Percentiles rank a stretch among this genome's conserved stretches.
Evolutionary conservation across 2,329 filamentous ascomycete genomes (phyloP).

Genomic region (Phyllosticta paracitricarpa): DNA sequence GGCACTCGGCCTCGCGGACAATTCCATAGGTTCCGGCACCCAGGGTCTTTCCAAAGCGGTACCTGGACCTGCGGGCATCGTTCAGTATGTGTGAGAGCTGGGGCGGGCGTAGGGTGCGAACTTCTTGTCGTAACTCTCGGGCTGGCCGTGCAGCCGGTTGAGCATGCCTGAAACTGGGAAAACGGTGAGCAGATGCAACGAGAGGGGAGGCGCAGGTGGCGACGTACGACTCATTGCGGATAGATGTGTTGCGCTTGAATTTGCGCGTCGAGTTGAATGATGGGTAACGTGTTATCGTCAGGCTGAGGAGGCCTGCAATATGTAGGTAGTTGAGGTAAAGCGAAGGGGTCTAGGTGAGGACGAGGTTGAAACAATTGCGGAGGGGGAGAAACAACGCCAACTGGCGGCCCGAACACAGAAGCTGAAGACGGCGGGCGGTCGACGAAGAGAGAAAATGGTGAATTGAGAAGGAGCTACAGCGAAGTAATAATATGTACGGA

Average conservation of each 20-base stretch:
- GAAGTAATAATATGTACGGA: neutral
- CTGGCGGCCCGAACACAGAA: neutral
- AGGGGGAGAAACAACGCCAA: conserved; percentile 11
- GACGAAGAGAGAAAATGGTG: neutral
- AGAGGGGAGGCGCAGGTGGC: conserved; percentile 2
- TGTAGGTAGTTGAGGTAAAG: conserved; percentile 13
- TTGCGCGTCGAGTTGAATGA: neutral
- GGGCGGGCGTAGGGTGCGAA: conserved; percentile 32
- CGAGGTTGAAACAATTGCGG: conserved; percentile 14
- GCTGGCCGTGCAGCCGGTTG: conserved; percentile 92
- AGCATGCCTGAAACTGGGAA: conserved; percentile 75
- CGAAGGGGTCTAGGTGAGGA: conserved; percentile 18
- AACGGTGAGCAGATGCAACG: conserved; percentile 11
- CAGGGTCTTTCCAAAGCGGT: conserved; percentile 84
- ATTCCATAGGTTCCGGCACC: conserved; percentile 98
- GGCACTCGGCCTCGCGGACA: conserved; percentile 84
- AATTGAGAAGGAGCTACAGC: neutral
- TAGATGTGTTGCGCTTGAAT: conserved; percentile 4
- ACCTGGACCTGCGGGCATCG: conserved; percentile 55
- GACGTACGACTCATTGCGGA: conserved; percentile 26
- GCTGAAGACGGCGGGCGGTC: neutral
- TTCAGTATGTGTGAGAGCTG: neutral
- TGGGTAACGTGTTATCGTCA: conserved; percentile 23
- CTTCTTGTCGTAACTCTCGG: conserved; percentile 99
- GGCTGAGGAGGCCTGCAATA: conserved; percentile 18